Conservation (phyloP, 2,329 filamentous ascomycete species). For the Lecanoromycetidae sp. region DNA sequence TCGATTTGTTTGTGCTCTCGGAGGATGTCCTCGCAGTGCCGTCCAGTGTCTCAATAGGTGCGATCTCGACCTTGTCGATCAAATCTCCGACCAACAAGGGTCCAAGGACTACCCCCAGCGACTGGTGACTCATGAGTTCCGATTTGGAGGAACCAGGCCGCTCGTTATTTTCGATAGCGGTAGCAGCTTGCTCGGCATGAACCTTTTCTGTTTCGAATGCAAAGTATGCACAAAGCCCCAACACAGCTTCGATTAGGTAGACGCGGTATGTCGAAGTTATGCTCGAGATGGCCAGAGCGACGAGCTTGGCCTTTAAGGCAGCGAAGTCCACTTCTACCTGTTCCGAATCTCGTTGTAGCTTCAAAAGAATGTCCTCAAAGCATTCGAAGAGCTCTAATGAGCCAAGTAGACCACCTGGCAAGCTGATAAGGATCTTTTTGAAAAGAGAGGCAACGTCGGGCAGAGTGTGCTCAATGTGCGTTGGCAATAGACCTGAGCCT, state of each 20-base stretch:
- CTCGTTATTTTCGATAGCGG: slow-evolving; percentile 29
- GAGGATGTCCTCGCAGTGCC: neutral
- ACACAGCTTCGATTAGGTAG: slow-evolving; percentile 54
- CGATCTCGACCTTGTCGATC: slow-evolving; percentile 18
- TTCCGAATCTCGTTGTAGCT: slow-evolving; percentile 34
- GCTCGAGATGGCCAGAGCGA: slow-evolving; percentile 50
- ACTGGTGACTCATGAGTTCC: slow-evolving; percentile 52
- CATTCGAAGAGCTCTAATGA: slow-evolving; percentile 50
- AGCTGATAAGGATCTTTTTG: slow-evolving; percentile 50
- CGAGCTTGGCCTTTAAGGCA: slow-evolving; percentile 50
- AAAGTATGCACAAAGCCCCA: slow-evolving; percentile 52
- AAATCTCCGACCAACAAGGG: slow-evolving; percentile 49
- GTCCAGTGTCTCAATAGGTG: neutral
- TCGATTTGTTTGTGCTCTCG: slow-evolving; percentile 4
- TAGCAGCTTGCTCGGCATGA: neutral
- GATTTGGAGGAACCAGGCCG: slow-evolving; percentile 42
- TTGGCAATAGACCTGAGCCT: slow-evolving; percentile 10
- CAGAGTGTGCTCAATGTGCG: slow-evolving; percentile 46
- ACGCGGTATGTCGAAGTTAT: slow-evolving; percentile 48
- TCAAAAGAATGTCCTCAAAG: slow-evolving; percentile 46
- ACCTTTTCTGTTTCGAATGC: slow-evolving; percentile 45
- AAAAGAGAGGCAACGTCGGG: slow-evolving; percentile 58
- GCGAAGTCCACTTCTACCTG: slow-evolving; percentile 42
- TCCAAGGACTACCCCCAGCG: slow-evolving; percentile 53
- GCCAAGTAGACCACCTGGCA: slow-evolving; percentile 56